Base-by-base conservation (phyloP, 108 stramenopile species). In the Nitzschia sp. region DNA sequence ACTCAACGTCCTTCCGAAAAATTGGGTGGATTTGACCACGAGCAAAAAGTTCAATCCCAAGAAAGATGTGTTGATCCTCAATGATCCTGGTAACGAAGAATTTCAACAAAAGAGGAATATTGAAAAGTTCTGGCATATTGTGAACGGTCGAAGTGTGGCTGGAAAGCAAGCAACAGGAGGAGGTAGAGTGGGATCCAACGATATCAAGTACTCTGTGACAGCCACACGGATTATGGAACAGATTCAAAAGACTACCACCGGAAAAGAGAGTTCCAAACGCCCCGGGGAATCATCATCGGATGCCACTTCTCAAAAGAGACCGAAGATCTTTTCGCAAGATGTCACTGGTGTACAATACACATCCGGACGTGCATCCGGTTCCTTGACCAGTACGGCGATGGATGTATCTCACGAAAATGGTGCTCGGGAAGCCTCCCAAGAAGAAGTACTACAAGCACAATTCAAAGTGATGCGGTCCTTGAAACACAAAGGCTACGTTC, bases 161-260 rank as follows among this genome's bases (percentile, higher is more conserved):
- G 7, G 41, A 55, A 15, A 57, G 40, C 58, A 67, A 53, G 21
- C 11, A 21, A 19, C 8, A 12, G 29, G 19, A 3, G 21, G 56
- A 12, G 53, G 69, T 63, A 40, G 38, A 15, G 14, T 53, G 19
- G 43, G 63, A 10, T 51, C 34, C 29, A 71, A 66, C 21, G 78
- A 86, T 72, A 76, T 91, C 12, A 65, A 73, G 19, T 74, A 85
- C 34, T 85, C 81, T 57, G 76, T 91, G 22, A 91, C 93, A 51
- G 90, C 93, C 6, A 73, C 83, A 24, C 83, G 93, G 0, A 83
- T 94, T 21, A 82, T 91, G 86, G 93, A 94, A 53, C 84, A 89
- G 63, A 48, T 94, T 29, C 69, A 83, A 42, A 74, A 70, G 56
- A 34, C 77, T 26, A 61, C 76, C 42, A 42, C 37, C 22, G n/a